These are phyloP conservation scores for Clonostachys rosea DNA, from an alignment of 2,329 filamentous ascomycete genomes.

Conservation along the genomic window DNA sequence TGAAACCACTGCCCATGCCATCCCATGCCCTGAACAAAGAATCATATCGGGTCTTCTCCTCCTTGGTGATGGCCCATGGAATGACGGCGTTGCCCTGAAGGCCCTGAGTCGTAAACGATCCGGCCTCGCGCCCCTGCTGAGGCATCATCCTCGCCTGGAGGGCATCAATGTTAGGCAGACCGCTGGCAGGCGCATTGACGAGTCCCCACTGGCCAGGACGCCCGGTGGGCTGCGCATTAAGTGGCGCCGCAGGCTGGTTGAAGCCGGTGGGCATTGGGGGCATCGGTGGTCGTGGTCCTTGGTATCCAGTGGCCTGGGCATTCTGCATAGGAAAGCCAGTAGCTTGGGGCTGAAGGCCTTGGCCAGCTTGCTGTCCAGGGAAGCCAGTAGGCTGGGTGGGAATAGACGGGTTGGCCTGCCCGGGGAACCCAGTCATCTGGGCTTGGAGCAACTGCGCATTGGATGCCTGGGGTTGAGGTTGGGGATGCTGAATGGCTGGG, in stretches of 20 bases:
- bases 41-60: slow-evolving; percentile 97
- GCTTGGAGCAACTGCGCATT: slow-evolving; percentile 61
- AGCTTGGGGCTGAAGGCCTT: slow-evolving; percentile 60
- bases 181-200: slow-evolving; percentile 86
- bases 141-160: slow-evolving; percentile 96
- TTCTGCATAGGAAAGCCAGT: slow-evolving; percentile 67
- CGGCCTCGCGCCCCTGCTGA: slow-evolving; percentile 82
- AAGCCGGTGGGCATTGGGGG: slow-evolving; percentile 68
- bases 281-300: slow-evolving; percentile 83
- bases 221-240: slow-evolving; percentile 94
- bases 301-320: slow-evolving; percentile 74
- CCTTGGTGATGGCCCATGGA: slow-evolving; percentile 97
- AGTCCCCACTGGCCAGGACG: slow-evolving; percentile 96
- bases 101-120: slow-evolving; percentile 77
- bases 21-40: slow-evolving; percentile 95
- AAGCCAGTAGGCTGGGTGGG: slow-evolving; percentile 19
- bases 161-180: slow-evolving; percentile 89
- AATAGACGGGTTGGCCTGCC: slow-evolving; percentile 35
- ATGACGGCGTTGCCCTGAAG: slow-evolving; percentile 92
- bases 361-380: slow-evolving; percentile 14
- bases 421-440: slow-evolving; percentile 66
- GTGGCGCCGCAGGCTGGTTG: slow-evolving; percentile 46
- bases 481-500: slow-evolving; percentile 58
- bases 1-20: slow-evolving; percentile 86
- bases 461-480: slow-evolving; percentile 70